Evolutionary conservation across 2,329 filamentous ascomycete genomes (phyloP).

Genomic region (Metarhizium brunneum): DNA sequence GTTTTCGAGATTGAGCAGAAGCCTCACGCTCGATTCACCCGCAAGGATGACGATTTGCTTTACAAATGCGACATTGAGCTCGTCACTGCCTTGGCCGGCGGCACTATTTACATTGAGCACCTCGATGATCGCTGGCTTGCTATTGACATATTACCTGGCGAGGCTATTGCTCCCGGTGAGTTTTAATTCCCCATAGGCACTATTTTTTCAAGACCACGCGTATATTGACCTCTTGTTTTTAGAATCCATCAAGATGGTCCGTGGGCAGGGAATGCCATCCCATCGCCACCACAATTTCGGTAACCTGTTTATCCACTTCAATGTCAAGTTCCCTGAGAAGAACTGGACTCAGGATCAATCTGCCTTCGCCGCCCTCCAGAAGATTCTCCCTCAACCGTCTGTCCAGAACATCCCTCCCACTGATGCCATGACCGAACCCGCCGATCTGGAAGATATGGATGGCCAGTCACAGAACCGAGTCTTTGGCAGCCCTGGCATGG

Average conservation of each 20-base stretch:
- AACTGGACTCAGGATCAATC: slow-evolving; percentile 56
- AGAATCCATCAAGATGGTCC: slow-evolving; percentile 90
- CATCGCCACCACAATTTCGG: slow-evolving; percentile 89
- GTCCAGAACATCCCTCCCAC: slow-evolving; percentile 58
- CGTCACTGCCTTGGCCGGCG: slow-evolving; percentile 86
- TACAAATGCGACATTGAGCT: slow-evolving; percentile 95
- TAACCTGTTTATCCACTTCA: slow-evolving; percentile 95
- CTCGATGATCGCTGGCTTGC: slow-evolving; percentile 95
- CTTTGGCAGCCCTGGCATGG: slow-evolving; percentile 50
- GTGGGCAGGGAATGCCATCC: slow-evolving; percentile 96
- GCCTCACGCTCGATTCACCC: slow-evolving; percentile 90
- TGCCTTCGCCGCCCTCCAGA: slow-evolving; percentile 71
- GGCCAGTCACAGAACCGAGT: slow-evolving; percentile 54
- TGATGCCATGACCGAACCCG: slow-evolving; percentile 89
- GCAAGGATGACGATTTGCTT: slow-evolving; percentile 91
- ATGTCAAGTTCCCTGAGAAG: slow-evolving; percentile 90
- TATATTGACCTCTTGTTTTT: slow-evolving; percentile 5
- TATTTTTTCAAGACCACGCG: not conserved
- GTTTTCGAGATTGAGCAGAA: slow-evolving; percentile 99
- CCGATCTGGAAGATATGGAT: slow-evolving; percentile 78
- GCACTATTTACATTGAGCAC: slow-evolving; percentile 87
- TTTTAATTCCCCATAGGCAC: slow-evolving; percentile 7
- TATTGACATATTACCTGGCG: slow-evolving; percentile 85
- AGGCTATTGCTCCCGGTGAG: slow-evolving; percentile 88
- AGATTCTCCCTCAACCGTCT: slow-evolving; percentile 66